phyloP scores from a whole-genome alignment of 305 asterid genomes.

The Fraxinus floribunda region DNA sequence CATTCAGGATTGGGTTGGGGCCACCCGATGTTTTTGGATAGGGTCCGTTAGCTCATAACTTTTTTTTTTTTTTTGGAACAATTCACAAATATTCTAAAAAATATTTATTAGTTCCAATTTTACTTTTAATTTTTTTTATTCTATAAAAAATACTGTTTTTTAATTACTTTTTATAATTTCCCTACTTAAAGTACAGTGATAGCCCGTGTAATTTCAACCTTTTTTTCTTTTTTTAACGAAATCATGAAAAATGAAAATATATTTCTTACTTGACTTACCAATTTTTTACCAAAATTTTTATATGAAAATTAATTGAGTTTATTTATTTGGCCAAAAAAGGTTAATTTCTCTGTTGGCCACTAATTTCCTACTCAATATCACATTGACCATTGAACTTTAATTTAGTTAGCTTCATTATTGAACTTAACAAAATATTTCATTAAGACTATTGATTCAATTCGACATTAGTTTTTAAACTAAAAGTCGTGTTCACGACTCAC shows the following conservation, averaged over 20 bases:
- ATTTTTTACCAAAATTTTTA: not conserved
- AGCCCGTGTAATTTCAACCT: not conserved
- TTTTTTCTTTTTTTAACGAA: not conserved
- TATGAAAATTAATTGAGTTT: not conserved
- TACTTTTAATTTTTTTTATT: too few species aligned
- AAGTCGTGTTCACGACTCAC: not conserved
- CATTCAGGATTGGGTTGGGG: not conserved
- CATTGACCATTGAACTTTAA: not conserved
- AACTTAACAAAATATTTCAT: not conserved
- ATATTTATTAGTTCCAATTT: too few species aligned
- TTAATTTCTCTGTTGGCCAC: not conserved
- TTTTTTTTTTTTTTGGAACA: not conserved
- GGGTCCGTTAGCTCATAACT: not conserved
- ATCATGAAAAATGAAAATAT: not conserved
- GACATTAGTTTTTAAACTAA: not conserved
- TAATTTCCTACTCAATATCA: not conserved
- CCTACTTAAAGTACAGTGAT: not conserved
- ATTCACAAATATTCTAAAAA: not conserved
- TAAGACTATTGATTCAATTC: not conserved
- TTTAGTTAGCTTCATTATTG: not conserved
- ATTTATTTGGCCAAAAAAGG: not conserved
- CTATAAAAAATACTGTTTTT: too few species aligned
- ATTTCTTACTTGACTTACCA: not conserved
- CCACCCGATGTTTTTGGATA: not conserved
- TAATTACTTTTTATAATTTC: too few species aligned